Base-by-base conservation (phyloP, 352 stramenopile species). In the Phytophthora parvispora region DNA sequence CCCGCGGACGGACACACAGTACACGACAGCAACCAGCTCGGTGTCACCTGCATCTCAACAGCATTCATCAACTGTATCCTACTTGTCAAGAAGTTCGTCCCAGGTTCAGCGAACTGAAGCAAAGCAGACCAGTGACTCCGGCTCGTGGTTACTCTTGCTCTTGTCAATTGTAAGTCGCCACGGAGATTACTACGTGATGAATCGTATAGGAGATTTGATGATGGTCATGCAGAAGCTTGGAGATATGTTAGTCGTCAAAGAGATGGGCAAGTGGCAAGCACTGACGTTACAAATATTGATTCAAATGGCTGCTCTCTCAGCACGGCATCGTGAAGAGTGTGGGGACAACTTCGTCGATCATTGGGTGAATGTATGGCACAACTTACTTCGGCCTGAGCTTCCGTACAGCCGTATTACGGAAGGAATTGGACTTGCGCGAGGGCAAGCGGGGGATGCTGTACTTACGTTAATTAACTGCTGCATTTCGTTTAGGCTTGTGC, bases 181-280 rank as follows among this genome's bases (percentile, higher is more conserved):
- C 25, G 82, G 83, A 15, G 76, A 78, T 50, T 85, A 87, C 55
- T 89, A 87, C 49, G 52, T 86, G 20, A 60, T 56, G 12, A 90
- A 87, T 58, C 76, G 79, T 18, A 80, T 91, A 56, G 82, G 76
- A 12, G 84, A 92, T 43, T 50, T 89, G n/a, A 90, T 90, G 74
- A 67, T 79, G 12, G 48, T 87, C 13, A 78, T 90, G 58, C 60
- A 77, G 20, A 79, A 83, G n/a, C 67, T 92, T 6, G 59, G 40
- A 4, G 58, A 86, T 45, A 72, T 77, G 45, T 43, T 90, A 16
- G 68, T 86, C 1, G 61, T 80, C 10, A 89, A 89, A 54, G 75
- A 81, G 58, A 63, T 92, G 24, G 68, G 74, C 1, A 83, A 87
- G 47, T 66, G 53, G 54, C 84, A 92, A 71, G 78, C 75, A 25